Evolutionary conservation across 2,329 filamentous ascomycete genomes (phyloP).

Genomic region (Colletotrichum sp.): DNA sequence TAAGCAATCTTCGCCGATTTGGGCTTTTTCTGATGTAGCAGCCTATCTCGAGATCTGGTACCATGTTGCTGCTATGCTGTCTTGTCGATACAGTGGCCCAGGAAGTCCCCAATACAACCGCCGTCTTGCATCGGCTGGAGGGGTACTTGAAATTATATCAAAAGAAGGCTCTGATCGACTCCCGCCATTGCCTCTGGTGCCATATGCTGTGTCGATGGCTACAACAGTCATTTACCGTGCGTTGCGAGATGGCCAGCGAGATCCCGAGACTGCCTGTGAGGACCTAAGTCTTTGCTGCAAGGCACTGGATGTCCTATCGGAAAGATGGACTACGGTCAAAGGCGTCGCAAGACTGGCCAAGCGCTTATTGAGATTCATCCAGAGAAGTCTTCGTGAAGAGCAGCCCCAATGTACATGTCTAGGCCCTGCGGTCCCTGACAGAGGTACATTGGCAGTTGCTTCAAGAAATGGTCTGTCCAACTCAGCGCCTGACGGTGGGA

Average conservation of each 20-base stretch:
- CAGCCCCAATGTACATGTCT: background rate
- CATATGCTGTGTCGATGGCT: conserved; percentile 25
- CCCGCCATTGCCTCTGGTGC: conserved; percentile 22
- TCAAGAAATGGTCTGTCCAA: background rate
- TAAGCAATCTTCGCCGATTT: background rate
- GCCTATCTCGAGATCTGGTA: conserved; percentile 26
- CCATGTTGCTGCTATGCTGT: conserved; percentile 25
- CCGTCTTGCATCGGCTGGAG: conserved; percentile 20
- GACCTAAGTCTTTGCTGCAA: conserved; percentile 21
- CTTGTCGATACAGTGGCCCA: conserved; percentile 24
- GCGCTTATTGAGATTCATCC: background rate
- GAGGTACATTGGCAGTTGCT: background rate
- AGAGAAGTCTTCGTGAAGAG: background rate
- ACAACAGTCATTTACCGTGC: conserved; percentile 26
- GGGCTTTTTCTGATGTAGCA: background rate
- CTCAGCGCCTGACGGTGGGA: background rate
- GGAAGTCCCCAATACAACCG: conserved; percentile 20
- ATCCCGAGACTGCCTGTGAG: background rate
- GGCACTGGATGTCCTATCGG: conserved; percentile 1
- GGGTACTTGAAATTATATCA: conserved; percentile 12
- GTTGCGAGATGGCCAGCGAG: conserved; percentile 16
- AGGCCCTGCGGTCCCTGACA: background rate
- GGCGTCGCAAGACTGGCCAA: conserved; percentile 18
- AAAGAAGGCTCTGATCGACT: conserved; percentile 5
- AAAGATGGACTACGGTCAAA: conserved; percentile 17